These are phyloP conservation scores for Serendipita vermifera DNA, from an alignment of 768 basidiomycete genomes.

Conservation along the genomic window DNA sequence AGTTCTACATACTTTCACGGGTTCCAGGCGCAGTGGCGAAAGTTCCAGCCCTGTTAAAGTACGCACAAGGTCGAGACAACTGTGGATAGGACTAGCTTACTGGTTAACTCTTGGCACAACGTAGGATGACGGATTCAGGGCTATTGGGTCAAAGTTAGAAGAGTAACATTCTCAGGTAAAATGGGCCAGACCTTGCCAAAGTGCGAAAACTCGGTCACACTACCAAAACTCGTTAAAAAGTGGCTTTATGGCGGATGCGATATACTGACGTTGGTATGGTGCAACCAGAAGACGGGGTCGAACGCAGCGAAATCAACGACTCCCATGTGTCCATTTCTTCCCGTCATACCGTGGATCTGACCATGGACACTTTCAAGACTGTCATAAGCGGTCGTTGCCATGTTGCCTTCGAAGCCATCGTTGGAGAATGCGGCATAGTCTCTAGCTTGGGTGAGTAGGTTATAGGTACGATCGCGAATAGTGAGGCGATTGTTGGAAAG, in stretches of 20 bases:
- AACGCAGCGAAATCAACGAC: slow-evolving; percentile 26
- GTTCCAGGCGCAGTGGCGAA: slow-evolving; percentile 21
- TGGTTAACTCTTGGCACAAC: slow-evolving; percentile 19
- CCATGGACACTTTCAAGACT: slow-evolving; percentile 38
- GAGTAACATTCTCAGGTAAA: neutral
- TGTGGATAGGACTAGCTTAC: slow-evolving; percentile 9
- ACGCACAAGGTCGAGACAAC: slow-evolving; percentile 17
- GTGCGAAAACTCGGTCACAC: slow-evolving; percentile 38
- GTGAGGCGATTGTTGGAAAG: slow-evolving; percentile 12
- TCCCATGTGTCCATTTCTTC: slow-evolving; percentile 34
- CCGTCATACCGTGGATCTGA: slow-evolving; percentile 28
- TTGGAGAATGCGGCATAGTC: slow-evolving; percentile 38
- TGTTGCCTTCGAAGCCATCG: slow-evolving; percentile 6
- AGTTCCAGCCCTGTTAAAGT: slow-evolving; percentile 23
- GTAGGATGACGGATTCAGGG: slow-evolving; percentile 32
- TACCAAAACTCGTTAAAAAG: slow-evolving; percentile 21
- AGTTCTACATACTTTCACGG: slow-evolving; percentile 19
- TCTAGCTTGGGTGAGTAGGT: slow-evolving; percentile 27
- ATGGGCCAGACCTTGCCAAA: slow-evolving; percentile 28
- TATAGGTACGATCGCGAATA: slow-evolving; percentile 18
- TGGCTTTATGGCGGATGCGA: neutral
- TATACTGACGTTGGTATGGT: slow-evolving; percentile 25
- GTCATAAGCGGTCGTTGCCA: neutral
- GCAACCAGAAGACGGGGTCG: slow-evolving; percentile 43
- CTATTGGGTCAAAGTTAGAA: slow-evolving; percentile 16